Evolutionary conservation across 1,284 basidiomycete genomes (phyloP), one percentile per base, ranked within the genome.

Genomic region (Abortiporus biennis): DNA sequence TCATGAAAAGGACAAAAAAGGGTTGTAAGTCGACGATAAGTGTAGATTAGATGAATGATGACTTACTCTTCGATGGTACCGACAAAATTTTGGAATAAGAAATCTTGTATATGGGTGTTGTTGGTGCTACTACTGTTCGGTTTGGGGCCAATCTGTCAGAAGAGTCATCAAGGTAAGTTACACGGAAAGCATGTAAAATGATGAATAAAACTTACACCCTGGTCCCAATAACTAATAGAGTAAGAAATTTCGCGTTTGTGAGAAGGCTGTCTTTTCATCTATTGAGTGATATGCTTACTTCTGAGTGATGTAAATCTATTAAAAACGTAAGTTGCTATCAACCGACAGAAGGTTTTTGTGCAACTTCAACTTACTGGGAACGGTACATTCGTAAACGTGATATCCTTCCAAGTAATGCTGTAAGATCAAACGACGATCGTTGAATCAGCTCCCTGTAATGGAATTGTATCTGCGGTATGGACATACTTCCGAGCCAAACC

Each of bases 321-420:
- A 24, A 32, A 11, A n/a, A n/a, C n/a, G n/a, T n/a, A n/a, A n/a
- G n/a, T n/a, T n/a, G n/a, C n/a, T n/a, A n/a, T n/a, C n/a, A n/a
- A n/a, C n/a, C n/a, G n/a, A n/a, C n/a, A n/a, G n/a, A n/a, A n/a
- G n/a, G n/a, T n/a, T n/a, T n/a, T n/a, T n/a, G n/a, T n/a, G n/a
- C 3, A 15, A 22, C 16, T 20, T 20, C 11, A 9, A 59, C 72
- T 43, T 53, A 77, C 74, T 3, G 78, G 76, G 56, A 79, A 76
- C 3, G 65, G 66, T 6, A 80, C 76, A 32, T 74, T 67, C 21
- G 61, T 47, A 51, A 80, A 71, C 0, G 50, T 49, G 47, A 81
- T 80, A 50, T 79, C 71, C 46, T 58, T 72, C 75, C 76, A 81
- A 3, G 76, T 80, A 42, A 76, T 62, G 45, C 77, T 80, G 47